These are phyloP conservation scores for Trametes polyzona DNA, from an alignment of 1,284 basidiomycete species.

Conservation along the genomic window DNA sequence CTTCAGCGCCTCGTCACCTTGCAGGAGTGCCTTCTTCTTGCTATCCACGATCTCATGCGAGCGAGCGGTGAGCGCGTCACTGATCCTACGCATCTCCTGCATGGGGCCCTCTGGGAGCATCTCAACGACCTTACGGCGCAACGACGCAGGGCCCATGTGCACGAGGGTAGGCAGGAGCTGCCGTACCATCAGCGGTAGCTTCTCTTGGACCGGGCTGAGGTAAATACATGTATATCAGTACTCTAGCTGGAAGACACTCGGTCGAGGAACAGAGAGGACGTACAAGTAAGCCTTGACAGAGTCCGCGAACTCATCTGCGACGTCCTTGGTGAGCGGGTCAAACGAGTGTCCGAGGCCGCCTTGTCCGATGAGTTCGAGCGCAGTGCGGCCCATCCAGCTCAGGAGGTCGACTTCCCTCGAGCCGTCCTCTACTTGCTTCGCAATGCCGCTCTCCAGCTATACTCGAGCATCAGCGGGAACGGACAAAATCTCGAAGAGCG, in stretches of 20 bases:
- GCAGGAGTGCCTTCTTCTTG: conserved; percentile 38
- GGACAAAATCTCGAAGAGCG: not conserved
- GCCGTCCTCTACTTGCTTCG: conserved; percentile 20
- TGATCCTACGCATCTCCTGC: conserved; percentile 37
- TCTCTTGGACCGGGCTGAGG: not conserved
- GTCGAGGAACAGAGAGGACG: not conserved
- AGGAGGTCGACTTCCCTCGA: conserved; percentile 39
- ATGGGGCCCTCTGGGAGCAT: conserved; percentile 39
- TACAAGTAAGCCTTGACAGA: conserved; percentile 31
- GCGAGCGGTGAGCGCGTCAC: conserved; percentile 41
- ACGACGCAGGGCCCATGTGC: conserved; percentile 38
- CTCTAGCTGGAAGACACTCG: not conserved
- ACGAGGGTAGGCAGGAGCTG: conserved; percentile 35
- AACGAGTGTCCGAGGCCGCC: conserved; percentile 45
- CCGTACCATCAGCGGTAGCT: not conserved
- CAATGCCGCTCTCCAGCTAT: conserved; percentile 29
- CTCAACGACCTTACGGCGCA: conserved; percentile 42
- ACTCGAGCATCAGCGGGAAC: too few species aligned
- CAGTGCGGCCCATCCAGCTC: conserved; percentile 39
- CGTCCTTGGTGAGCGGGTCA: conserved; percentile 35
- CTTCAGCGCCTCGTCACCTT: conserved; percentile 25
- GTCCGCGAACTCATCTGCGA: conserved; percentile 30
- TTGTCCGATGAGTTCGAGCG: conserved; percentile 45
- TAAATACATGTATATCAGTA: too few species aligned
- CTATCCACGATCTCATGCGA: conserved; percentile 42